Evolutionary conservation across 2,329 filamentous ascomycete genomes (phyloP), one percentile per base, ranked within the genome.

Genomic region (Paecilomyces formosus): DNA sequence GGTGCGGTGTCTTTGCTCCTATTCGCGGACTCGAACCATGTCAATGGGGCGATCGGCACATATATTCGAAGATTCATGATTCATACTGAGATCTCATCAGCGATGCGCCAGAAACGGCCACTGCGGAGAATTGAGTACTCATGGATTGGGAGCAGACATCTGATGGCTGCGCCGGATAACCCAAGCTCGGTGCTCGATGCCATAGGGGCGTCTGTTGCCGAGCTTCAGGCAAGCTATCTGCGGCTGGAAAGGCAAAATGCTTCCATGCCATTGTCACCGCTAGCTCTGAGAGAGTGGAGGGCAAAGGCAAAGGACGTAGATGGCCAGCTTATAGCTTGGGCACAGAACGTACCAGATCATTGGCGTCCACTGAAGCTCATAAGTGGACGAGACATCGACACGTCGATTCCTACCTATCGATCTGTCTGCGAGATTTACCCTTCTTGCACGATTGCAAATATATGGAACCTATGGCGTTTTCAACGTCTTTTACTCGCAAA

Each of bases 371-470:
- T 55, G 13, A 64, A 55, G 49, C 61, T 65, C 26, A 62, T 54
- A 57, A 59, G 59, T 62, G 63, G 60, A 49, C 33, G 55, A 55
- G 61, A 66, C 52, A 55, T 65, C 50, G 61, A 65, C 54, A 15
- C 53, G 1, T 65, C 59, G 2, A 67, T 67, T 15, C 57, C 62
- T 13, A 61, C 64, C 52, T 67, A 67, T 58, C 59, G 54, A 28
- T 62, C 59, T 31, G 22, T 58, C 55, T 64, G 60, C 45, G 65
- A 67, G 26, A 55, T 65, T 24, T 67, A 67, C 54, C 62, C 63
- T 33, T 58, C 63, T 31, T 65, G 58, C 59, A 60, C 62, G 30
- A 63, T 67, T 55, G 65, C 54, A 18, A 60, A 24, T 0, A 61
- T 67, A 52, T 66, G 35, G 35, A 39, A 39, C 15, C 13, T 39